Percentiles rank a stretch among this genome's conserved stretches.
Conservation (phyloP, 352 stramenopile species). For the Phytophthora quininea region DNA sequence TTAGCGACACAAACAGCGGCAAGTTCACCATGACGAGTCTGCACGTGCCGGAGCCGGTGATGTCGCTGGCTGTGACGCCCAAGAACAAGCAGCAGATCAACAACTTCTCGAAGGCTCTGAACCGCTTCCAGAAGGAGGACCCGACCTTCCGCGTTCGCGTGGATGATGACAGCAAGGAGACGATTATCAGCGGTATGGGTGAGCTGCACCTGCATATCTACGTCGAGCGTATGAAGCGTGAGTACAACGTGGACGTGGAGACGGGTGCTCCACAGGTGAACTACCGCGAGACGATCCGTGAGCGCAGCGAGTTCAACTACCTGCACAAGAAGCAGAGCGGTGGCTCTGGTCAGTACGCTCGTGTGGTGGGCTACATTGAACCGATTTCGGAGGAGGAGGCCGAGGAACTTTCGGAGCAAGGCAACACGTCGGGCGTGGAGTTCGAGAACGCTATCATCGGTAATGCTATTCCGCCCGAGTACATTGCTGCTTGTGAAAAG, state of each 20-base stretch:
- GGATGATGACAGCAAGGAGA: constrained; percentile 98
- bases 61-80: constrained; percentile 97
- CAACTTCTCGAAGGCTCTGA: constrained; percentile 96
- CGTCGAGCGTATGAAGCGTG: constrained; percentile 98
- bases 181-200: constrained; percentile 98
- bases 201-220: constrained; percentile 99
- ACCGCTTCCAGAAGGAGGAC: constrained; percentile 98
- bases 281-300: constrained; percentile 98
- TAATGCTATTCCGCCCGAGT: constrained; percentile 99
- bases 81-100: constrained; percentile 94
- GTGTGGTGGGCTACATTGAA: constrained; percentile 98
- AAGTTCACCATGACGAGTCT: constrained; percentile 97
- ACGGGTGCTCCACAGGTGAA: constrained; percentile 96
- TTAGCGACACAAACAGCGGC: constrained; percentile 88
- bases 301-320: constrained; percentile 97
- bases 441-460: constrained; percentile 98
- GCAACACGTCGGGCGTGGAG: constrained; percentile 73
- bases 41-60: constrained; percentile 98
- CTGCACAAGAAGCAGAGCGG: constrained; percentile 99
- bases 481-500: constrained; percentile 98
- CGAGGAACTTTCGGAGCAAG: constrained; percentile 48
- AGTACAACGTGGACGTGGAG: constrained; percentile 96
- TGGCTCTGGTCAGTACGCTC: constrained; percentile 96
- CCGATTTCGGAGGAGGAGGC: constrained; percentile 88
- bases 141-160: constrained; percentile 97